Percentiles rank a stretch among this genome's conserved stretches.
phyloP scores from a whole-genome alignment of 1,284 basidiomycete species.

The Cystobasidium slooffiae region DNA sequence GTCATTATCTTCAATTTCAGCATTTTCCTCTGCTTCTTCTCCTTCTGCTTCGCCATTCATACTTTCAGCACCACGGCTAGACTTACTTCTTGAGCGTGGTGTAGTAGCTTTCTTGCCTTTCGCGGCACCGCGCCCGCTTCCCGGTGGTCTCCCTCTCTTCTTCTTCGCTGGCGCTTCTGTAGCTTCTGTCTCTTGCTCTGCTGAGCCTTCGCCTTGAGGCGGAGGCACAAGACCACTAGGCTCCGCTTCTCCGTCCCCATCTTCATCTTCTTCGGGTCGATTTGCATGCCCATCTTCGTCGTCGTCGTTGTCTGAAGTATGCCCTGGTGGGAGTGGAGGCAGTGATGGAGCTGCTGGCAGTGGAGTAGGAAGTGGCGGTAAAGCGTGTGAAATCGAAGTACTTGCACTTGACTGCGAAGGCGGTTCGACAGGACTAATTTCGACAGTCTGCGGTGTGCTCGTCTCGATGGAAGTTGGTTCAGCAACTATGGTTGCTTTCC shows the following conservation, averaged over 20 bases:
- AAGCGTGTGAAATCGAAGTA: too few relatives aligned
- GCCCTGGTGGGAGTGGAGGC: background rate
- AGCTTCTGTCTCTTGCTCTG: background rate
- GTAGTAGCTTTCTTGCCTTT: background rate
- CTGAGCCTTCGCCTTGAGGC: background rate
- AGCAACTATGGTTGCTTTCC: too few relatives aligned
- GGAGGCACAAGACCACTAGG: too few relatives aligned
- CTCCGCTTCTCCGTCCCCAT: too few relatives aligned
- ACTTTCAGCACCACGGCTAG: too few relatives aligned
- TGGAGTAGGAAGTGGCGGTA: background rate
- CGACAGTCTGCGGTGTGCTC: too few relatives aligned
- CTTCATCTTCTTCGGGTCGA: too few relatives aligned
- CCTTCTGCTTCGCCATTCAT: background rate
- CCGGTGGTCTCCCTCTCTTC: conserved; percentile 5
- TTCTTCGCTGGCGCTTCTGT: background rate
- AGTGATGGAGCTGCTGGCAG: background rate
- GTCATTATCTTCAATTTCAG: background rate
- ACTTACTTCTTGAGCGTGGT: background rate
- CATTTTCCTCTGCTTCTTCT: background rate
- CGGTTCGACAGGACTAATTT: too few relatives aligned
- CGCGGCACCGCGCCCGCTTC: background rate
- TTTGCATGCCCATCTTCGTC: background rate
- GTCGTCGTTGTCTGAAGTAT: background rate
- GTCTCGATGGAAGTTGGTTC: too few relatives aligned
- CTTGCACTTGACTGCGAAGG: too few relatives aligned